Percentiles rank a stretch among this genome's conserved stretches.
Conservation (phyloP, 2,329 filamentous ascomycete genomes). For the Aphanoascus verrucosus region DNA sequence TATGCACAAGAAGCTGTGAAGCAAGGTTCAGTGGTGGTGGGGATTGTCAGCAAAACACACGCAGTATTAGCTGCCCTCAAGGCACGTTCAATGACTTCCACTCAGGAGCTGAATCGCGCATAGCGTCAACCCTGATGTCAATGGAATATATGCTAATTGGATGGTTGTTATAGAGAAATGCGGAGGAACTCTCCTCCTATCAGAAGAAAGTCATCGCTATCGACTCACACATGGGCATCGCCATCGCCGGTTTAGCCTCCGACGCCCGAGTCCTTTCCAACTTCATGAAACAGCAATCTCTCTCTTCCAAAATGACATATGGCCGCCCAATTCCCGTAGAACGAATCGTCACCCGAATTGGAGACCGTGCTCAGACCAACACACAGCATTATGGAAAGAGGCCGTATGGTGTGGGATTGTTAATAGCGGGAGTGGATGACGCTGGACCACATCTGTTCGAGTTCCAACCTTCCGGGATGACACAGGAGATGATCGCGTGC, state of each 20-base stretch:
- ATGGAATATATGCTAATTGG: neutral
- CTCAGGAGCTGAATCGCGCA: neutral
- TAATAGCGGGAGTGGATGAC: slow-evolving; percentile 90
- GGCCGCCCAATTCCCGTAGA: slow-evolving; percentile 85
- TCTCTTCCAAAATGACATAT: slow-evolving; percentile 90
- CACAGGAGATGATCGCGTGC: slow-evolving; percentile 92
- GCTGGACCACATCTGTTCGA: slow-evolving; percentile 93
- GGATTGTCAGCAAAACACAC: slow-evolving; percentile 95
- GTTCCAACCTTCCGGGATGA: slow-evolving; percentile 93
- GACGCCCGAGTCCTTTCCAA: slow-evolving; percentile 98
- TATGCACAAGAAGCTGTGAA: slow-evolving; percentile 98
- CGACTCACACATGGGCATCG: slow-evolving; percentile 89
- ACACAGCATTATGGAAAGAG: slow-evolving; percentile 95
- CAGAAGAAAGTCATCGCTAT: slow-evolving; percentile 98
- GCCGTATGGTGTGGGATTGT: slow-evolving; percentile 86
- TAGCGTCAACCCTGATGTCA: neutral
- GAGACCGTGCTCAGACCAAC: slow-evolving; percentile 92
- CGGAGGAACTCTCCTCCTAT: slow-evolving; percentile 98
- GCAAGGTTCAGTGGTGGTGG: slow-evolving; percentile 96
- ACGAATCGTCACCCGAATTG: slow-evolving; percentile 82
- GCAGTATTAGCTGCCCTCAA: slow-evolving; percentile 92
- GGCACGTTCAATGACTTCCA: slow-evolving; percentile 43
- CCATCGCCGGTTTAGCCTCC: slow-evolving; percentile 91
- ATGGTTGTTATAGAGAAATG: slow-evolving; percentile 62
- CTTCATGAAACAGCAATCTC: slow-evolving; percentile 99